Percentiles rank a stretch among this genome's conserved stretches.
phyloP scores from a whole-genome alignment of 192 early-diverging fungal species.

The Allomyces arbusculus region DNA sequence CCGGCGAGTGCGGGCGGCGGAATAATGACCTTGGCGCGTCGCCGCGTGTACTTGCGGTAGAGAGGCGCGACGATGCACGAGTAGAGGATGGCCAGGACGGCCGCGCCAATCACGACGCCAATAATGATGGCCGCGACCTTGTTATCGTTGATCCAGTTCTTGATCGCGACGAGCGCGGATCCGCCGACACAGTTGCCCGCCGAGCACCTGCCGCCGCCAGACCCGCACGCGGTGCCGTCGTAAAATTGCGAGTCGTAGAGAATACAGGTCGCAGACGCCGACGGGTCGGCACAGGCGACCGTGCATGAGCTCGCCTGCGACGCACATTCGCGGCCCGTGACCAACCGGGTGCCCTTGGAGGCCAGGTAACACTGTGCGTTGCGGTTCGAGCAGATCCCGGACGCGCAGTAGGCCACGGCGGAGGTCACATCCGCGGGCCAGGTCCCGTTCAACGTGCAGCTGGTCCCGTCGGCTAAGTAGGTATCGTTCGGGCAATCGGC shows the following conservation, averaged over 20 bases:
- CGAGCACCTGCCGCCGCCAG: neutral
- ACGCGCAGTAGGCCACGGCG: neutral
- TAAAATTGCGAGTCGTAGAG: neutral
- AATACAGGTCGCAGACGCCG: neutral
- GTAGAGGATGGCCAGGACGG: neutral
- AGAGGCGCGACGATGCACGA: neutral
- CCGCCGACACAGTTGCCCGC: neutral
- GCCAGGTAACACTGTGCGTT: neutral
- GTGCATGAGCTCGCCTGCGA: neutral
- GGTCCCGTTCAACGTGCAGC: conserved; percentile 17
- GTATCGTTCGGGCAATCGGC: conserved; percentile 48
- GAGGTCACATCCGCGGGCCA: neutral
- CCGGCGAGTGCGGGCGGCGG: too few relatives aligned
- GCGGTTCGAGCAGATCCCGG: neutral
- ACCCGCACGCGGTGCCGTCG: neutral
- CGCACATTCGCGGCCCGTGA: neutral
- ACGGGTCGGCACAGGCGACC: neutral
- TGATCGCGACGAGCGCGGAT: neutral
- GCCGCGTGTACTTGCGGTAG: too few relatives aligned
- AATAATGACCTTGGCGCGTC: too few relatives aligned
- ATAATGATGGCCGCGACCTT: neutral
- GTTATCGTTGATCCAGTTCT: neutral
- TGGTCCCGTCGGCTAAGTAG: conserved; percentile 38
- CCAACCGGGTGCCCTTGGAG: neutral
- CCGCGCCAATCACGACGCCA: neutral